Conservation (phyloP, 78 protist species). For the Dictyostelium firmibasis region DNA sequence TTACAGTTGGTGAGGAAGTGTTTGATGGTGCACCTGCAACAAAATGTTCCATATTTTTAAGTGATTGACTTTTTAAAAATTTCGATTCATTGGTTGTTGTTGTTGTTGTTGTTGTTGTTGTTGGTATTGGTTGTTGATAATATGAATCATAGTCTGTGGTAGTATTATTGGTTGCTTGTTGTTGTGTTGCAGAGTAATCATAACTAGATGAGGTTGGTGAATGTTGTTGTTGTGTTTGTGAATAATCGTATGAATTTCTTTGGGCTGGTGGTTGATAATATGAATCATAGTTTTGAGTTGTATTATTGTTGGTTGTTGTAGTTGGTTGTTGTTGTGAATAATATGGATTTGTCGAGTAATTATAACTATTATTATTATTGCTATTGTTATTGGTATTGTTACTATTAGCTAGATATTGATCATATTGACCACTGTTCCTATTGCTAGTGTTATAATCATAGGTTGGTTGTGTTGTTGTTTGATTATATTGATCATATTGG, state of each 20-base stretch:
- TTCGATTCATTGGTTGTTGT: not conserved
- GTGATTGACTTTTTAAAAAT: not conserved
- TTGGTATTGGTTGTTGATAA: not conserved
- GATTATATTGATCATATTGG: not conserved
- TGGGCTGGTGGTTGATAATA: constrained; percentile 4
- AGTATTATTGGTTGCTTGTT: not conserved
- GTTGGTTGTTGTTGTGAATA: not conserved
- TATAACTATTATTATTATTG: no score
- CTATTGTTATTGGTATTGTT: not conserved
- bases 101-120: not conserved
- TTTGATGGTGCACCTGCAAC: not conserved
- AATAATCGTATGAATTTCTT: not conserved
- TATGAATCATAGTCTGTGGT: not conserved
- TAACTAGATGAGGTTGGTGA: not conserved
- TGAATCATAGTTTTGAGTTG: not conserved
- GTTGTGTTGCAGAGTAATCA: not conserved
- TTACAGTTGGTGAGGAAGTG: not conserved
- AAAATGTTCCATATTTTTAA: constrained; percentile 1
- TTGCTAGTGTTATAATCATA: not conserved
- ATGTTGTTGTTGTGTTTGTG: not conserved
- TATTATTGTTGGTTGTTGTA: not conserved
- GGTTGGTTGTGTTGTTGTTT: not conserved
- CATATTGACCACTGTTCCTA: not conserved
- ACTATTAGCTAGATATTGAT: not conserved
- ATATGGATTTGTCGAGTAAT: not conserved